Percentiles rank a stretch among this genome's conserved stretches.
phyloP scores from a whole-genome alignment of 305 asterid species.

The Solanum hybrid region DNA sequence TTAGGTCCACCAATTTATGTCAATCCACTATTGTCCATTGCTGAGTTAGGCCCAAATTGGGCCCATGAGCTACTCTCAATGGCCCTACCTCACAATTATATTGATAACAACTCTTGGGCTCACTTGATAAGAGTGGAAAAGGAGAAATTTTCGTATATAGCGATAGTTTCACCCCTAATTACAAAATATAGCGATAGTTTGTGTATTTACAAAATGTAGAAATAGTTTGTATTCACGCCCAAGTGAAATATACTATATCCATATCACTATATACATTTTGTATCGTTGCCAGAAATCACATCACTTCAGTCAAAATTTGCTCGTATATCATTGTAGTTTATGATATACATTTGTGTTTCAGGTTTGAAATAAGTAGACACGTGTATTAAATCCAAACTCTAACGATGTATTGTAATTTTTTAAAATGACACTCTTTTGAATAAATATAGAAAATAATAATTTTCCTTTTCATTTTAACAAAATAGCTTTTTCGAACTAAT shows the following conservation, averaged over 20 bases:
- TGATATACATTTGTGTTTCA: neutral
- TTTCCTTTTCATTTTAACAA: too few relatives aligned
- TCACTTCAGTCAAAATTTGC: neutral
- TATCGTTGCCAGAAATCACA: neutral
- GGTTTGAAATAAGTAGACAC: neutral
- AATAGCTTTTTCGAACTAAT: too few relatives aligned
- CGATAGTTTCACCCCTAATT: neutral
- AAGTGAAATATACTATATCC: neutral
- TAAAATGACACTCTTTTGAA: neutral
- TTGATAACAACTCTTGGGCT: neutral
- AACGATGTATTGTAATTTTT: neutral
- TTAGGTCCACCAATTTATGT: constrained; percentile 1
- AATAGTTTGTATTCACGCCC: neutral
- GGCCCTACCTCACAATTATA: neutral
- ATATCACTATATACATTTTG: neutral
- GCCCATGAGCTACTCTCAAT: neutral
- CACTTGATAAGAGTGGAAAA: neutral
- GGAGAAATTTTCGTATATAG: neutral
- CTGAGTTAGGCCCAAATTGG: neutral
- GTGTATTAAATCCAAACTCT: neutral
- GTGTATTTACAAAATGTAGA: neutral
- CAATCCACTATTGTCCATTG: neutral
- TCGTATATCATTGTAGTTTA: neutral
- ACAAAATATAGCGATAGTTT: neutral
- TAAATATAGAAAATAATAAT: neutral